These are phyloP conservation scores for Sarocladium kiliense DNA, from an alignment of 2,329 filamentous ascomycete species.

Conservation along the genomic window DNA sequence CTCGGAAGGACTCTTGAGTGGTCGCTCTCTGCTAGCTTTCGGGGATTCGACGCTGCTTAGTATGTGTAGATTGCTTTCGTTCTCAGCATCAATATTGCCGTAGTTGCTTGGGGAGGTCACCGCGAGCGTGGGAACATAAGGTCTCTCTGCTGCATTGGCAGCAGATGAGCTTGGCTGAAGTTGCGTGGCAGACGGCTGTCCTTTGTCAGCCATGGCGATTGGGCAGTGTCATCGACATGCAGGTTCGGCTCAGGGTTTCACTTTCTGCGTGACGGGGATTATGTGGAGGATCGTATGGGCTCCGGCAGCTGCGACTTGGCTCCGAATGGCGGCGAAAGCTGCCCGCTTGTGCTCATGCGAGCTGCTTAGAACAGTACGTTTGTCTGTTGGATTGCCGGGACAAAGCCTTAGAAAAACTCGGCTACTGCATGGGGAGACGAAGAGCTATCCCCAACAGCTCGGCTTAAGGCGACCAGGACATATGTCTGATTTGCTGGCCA, in stretches of 20 bases:
- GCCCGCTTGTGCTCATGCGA: too few relatives aligned
- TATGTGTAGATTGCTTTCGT: constrained; percentile 27
- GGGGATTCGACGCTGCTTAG: constrained; percentile 20
- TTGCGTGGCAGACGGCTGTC: background rate
- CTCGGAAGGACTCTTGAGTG: constrained; percentile 4
- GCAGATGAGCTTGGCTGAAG: background rate
- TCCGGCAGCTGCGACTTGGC: too few relatives aligned
- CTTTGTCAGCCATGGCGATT: background rate
- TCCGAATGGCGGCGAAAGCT: too few relatives aligned
- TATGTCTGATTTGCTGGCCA: too few relatives aligned
- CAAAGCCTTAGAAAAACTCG: too few relatives aligned
- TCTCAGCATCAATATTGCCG: constrained; percentile 29
- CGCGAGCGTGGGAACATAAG: constrained; percentile 13
- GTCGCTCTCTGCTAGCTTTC: background rate
- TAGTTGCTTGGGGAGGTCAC: constrained; percentile 21
- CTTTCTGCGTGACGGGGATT: too few relatives aligned
- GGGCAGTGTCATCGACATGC: background rate
- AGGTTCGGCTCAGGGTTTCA: too few relatives aligned
- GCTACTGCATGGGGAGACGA: too few relatives aligned
- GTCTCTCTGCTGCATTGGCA: background rate
- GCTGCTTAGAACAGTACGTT: too few relatives aligned
- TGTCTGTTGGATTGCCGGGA: too few relatives aligned
- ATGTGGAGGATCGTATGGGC: background rate
- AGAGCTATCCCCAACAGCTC: too few relatives aligned
- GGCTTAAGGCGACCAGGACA: too few relatives aligned